Evolutionary conservation across 495 filamentous ascomycete genomes (phyloP).

Genomic region (Hypomontagnella submonticulosa): DNA sequence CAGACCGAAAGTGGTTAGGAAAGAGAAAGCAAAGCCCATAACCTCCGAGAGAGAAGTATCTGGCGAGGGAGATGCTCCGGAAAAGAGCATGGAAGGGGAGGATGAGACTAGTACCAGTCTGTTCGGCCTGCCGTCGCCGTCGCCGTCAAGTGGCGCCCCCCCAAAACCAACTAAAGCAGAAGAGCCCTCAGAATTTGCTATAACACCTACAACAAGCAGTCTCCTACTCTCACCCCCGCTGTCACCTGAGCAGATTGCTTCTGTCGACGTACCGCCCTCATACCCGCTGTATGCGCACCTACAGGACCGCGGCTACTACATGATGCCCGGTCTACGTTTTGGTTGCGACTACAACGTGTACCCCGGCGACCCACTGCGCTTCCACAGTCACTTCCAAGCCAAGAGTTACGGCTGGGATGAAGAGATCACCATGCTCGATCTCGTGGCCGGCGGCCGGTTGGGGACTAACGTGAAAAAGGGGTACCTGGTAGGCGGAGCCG

Average conservation of each 20-base stretch:
- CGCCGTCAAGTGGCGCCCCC: constrained; percentile 21
- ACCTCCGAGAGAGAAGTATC: constrained; percentile 44
- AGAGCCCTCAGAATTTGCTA: constrained; percentile 32
- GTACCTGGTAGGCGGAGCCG: constrained; percentile 81
- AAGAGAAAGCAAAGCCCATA: constrained; percentile 52
- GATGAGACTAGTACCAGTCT: constrained; percentile 48
- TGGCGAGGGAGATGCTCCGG: constrained; percentile 36
- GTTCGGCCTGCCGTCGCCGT: constrained; percentile 55
- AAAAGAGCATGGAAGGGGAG: constrained; percentile 37
- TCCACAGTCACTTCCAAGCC: constrained; percentile 91
- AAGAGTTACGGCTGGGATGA: constrained; percentile 85
- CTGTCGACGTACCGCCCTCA: constrained; percentile 48
- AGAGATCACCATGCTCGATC: constrained; percentile 80
- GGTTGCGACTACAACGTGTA: constrained; percentile 92
- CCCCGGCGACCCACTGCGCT: constrained; percentile 92
- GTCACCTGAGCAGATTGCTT: background rate
- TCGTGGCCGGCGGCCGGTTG: constrained; percentile 85
- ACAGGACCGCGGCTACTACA: constrained; percentile 82
- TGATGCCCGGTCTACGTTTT: constrained; percentile 91
- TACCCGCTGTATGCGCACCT: constrained; percentile 79
- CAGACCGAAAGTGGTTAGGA: constrained; percentile 36
- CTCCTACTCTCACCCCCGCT: constrained; percentile 38
- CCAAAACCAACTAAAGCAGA: constrained; percentile 8
- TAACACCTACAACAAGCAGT: constrained; percentile 49
- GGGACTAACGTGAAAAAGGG: constrained; percentile 97